A percentile compares a stretch with the other conserved stretches of the same genome.
phyloP scores from a whole-genome alignment of 495 filamentous ascomycete genomes.

The Beverwykella pulmonaria region DNA sequence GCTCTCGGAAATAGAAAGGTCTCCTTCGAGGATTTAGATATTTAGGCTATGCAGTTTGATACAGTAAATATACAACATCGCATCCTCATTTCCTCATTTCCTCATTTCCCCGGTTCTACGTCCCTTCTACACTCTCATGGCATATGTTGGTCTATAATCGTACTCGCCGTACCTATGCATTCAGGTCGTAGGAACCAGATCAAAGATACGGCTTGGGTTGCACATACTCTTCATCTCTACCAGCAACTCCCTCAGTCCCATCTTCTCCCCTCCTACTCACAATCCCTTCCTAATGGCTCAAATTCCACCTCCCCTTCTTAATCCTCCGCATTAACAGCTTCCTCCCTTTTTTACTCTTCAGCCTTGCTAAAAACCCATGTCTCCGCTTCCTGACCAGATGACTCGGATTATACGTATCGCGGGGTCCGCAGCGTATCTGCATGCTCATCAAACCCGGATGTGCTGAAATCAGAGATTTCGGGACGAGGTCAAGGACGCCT shows the following conservation, averaged over 20 bases:
- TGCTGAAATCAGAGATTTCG: constrained; percentile 50
- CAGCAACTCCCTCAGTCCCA: too few species aligned
- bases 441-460: constrained; percentile 51
- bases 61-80: not conserved
- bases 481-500: constrained; percentile 49
- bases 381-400: constrained; percentile 72
- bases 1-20: too few species aligned
- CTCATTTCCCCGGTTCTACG: not conserved
- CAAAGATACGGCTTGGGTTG: too few species aligned
- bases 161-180: too few species aligned
- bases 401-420: constrained; percentile 67
- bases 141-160: too few species aligned
- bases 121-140: too few species aligned
- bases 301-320: constrained; percentile 60
- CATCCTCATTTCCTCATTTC: not conserved
- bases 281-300: constrained; percentile 67
- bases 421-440: constrained; percentile 58
- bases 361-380: constrained; percentile 66
- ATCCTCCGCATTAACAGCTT: constrained; percentile 60
- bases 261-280: too few species aligned
- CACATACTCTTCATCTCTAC: too few species aligned
- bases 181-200: too few species aligned
- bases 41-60: not conserved
- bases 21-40: too few species aligned
- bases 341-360: constrained; percentile 58